Evolutionary conservation across 2,329 filamentous ascomycete genomes (phyloP), one percentile per base, ranked within the genome.

Genomic region (Ophiocordyceps robertsii): DNA sequence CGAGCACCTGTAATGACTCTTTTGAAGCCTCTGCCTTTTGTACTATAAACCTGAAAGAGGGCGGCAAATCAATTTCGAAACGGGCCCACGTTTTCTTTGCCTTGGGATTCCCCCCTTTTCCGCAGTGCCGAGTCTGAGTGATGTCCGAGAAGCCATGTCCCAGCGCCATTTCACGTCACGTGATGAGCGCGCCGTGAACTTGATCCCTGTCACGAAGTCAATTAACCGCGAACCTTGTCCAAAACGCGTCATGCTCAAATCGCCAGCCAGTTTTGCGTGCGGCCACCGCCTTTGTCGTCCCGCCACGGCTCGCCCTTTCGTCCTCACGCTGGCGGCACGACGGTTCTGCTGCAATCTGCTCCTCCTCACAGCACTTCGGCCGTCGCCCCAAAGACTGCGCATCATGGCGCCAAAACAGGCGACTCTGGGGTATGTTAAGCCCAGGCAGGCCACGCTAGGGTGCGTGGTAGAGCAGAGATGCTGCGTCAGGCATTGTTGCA

Each of bases 391-490:
- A 32, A 49, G 40, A 42, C 17, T 46, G 37, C 47, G 42, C 45
- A 52, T 51, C 51, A 70, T 70, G 65, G 66, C 68, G 51, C 66
- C 66, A 37, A 88, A 85, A 60, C 87, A 94, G 66, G 79, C 84
- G 55, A 94, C 84, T 47, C 67, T 94, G 61, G 85, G 85, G 88
- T 94, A 92, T 67, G 87, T 90, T 48, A 81, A 77, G 64, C 67
- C 79, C 54, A 71, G 72, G 49, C 84, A 90, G 69, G 77, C 73
- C 57, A 86, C 80, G 53, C 66, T 90, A 61, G 75, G 80, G 84
- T 88, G 60, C 50, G 77, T 64, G 67, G 33, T 9, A 36, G 10
- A 14, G 33, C 33, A 36, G n/a, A 10, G 44, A 36, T 3, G 12
- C 16, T 37, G 16, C 11, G 6, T 13, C 8, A 6, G 36, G 24